Conservation (phyloP, 2,329 filamentous ascomycete species). For the Thermothelomyces thermophilus region DNA sequence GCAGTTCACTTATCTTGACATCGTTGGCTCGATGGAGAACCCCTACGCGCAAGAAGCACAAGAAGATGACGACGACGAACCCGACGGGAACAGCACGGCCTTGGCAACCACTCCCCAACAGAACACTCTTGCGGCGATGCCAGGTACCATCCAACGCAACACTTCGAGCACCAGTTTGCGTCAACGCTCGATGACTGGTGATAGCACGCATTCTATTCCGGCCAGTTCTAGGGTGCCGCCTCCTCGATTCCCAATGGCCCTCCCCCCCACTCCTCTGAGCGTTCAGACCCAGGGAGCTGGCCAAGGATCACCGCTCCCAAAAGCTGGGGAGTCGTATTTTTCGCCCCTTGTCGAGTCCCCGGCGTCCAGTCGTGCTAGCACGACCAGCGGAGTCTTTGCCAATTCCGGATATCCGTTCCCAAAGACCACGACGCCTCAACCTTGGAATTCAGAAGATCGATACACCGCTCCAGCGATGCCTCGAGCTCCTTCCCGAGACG, state of each 20-base stretch:
- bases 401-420: conserved; percentile 60
- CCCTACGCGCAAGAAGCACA: conserved; percentile 60
- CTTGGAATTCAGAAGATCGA: conserved; percentile 61
- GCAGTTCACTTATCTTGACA: conserved; percentile 74
- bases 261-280: conserved; percentile 49
- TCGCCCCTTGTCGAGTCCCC: conserved; percentile 79
- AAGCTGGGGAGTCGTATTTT: conserved; percentile 80
- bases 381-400: conserved; percentile 65
- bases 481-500: conserved; percentile 72
- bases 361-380: conserved; percentile 67
- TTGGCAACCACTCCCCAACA: conserved; percentile 30
- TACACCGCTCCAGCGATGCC: conserved; percentile 87
- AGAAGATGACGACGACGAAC: conserved; percentile 59
- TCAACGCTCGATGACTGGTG: conserved; percentile 68
- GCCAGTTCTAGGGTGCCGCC: conserved; percentile 55
- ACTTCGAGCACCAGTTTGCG: conserved; percentile 69
- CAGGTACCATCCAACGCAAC: conserved; percentile 52
- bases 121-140: conserved; percentile 29
- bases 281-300: conserved; percentile 53
- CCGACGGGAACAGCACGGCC: conserved; percentile 17
- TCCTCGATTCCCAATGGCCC: conserved; percentile 63
- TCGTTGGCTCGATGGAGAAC: conserved; percentile 65
- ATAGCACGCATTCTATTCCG: conserved; percentile 55
- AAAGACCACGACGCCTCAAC: conserved; percentile 62
- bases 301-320: conserved; percentile 53